A percentile compares a stretch with the other conserved stretches of the same genome.
These are phyloP conservation scores for Teratosphaeria pseudoeucalypti DNA, from an alignment of 2,329 filamentous ascomycete species.

Conservation along the genomic window DNA sequence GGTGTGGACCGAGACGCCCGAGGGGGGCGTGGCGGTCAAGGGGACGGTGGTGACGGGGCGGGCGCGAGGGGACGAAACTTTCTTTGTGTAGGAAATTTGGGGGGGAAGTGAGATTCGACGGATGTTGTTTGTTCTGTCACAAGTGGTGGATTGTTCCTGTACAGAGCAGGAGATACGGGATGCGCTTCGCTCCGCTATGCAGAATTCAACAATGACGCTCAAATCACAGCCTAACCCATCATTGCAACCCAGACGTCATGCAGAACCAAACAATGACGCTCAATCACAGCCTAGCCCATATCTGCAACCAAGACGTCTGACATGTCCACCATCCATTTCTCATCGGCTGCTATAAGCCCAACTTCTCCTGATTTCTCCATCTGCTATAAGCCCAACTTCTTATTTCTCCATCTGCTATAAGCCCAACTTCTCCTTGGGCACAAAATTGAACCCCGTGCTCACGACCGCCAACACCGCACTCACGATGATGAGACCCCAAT, in stretches of 20 bases:
- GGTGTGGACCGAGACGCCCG: conserved; percentile 32
- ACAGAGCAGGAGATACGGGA: no score
- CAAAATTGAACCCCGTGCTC: conserved; percentile 78
- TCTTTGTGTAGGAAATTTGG: no score
- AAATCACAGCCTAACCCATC: not conserved
- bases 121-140: no score
- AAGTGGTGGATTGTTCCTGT: no score
- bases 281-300: not conserved
- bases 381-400: no score
- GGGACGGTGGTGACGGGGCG: conserved; percentile 27
- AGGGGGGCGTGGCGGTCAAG: conserved; percentile 36
- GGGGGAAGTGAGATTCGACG: no score
- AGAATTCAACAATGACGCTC: not conserved
- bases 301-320: not conserved
- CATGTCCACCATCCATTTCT: not conserved
- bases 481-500: conserved; percentile 58
- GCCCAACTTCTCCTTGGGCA: conserved; percentile 53
- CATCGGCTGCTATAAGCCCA: no score
- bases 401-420: not conserved
- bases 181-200: not conserved
- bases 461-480: conserved; percentile 61
- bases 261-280: not conserved
- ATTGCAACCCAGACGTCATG: not conserved
- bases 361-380: no score
- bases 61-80: not conserved